These are phyloP conservation scores for Aeminium ludgeri DNA, from an alignment of 495 filamentous ascomycete genomes.

Conservation along the genomic window DNA sequence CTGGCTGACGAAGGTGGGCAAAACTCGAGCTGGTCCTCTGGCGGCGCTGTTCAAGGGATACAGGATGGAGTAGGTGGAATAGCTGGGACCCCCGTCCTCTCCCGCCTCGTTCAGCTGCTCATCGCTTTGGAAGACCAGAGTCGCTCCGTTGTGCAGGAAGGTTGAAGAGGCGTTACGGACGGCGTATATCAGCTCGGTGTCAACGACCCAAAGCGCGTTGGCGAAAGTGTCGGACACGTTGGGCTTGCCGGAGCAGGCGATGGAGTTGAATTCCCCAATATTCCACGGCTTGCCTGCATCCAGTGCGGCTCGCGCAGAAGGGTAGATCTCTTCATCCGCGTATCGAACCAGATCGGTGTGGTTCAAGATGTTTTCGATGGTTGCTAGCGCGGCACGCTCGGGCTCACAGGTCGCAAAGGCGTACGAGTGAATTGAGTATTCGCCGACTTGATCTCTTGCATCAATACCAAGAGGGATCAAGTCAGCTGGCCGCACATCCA, in stretches of 20 bases:
- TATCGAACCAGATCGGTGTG: background rate
- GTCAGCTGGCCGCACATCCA: constrained; percentile 2
- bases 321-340: background rate
- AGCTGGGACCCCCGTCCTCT: background rate
- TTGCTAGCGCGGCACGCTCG: background rate
- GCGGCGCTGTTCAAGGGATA: background rate
- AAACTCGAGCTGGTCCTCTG: background rate
- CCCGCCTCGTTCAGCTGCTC: constrained; percentile 2
- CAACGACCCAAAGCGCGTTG: constrained; percentile 1
- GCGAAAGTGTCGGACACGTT: constrained; percentile 6
- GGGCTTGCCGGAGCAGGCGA: constrained; percentile 1
- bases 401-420: constrained; percentile 2
- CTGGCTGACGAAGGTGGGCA: constrained; percentile 1
- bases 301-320: constrained; percentile 1
- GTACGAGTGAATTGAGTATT: constrained; percentile 5
- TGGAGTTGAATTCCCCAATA: constrained; percentile 5
- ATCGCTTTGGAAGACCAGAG: constrained; percentile 1
- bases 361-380: background rate
- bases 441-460: background rate
- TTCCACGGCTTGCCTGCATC: constrained; percentile 2
- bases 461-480: constrained; percentile 3
- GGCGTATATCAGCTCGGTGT: constrained; percentile 4
- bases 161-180: background rate
- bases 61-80: background rate
- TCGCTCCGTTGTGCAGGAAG: constrained; percentile 2